Evolutionary conservation across 495 filamentous ascomycete genomes (phyloP).

Genomic region (Neurospora sp.): DNA sequence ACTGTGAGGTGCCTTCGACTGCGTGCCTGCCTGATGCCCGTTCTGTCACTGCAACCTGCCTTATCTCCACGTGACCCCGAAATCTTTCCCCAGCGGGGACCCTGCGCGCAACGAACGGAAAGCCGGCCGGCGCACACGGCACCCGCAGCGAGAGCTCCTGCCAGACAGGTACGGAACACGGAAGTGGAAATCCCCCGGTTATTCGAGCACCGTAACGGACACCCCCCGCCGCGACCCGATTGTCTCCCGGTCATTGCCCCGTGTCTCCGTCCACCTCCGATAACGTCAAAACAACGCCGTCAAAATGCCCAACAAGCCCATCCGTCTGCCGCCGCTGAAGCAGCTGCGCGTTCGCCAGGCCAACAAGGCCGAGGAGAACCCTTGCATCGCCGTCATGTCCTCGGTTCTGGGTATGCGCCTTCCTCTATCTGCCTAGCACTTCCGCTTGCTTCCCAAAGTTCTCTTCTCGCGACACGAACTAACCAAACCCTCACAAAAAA

Average conservation of each 20-base stretch:
- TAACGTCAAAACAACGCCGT: not conserved
- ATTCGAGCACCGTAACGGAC: not conserved
- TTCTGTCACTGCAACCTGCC: not conserved
- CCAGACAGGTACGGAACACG: not conserved
- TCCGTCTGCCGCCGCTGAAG: slow-evolving; percentile 79
- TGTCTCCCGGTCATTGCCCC: not conserved
- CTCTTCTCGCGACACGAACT: not conserved
- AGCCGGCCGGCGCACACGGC: not conserved
- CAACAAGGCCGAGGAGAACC: slow-evolving; percentile 63
- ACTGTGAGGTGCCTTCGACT: not conserved
- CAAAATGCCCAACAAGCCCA: slow-evolving; percentile 34
- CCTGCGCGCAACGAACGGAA: not conserved
- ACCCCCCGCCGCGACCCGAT: slow-evolving; percentile 10
- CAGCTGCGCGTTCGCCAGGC: slow-evolving; percentile 76
- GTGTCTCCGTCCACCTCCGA: not conserved
- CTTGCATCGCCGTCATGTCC: slow-evolving; percentile 77
- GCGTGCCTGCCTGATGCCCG: not conserved
- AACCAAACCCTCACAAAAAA: not conserved
- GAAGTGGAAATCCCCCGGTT: not conserved
- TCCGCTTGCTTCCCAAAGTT: no score
- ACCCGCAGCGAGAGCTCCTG: not conserved
- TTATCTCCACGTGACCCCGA: slow-evolving; percentile 24
- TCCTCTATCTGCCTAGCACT: no score
- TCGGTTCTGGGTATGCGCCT: slow-evolving; percentile 63
- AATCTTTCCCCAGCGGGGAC: slow-evolving; percentile 5